phyloP scores from a whole-genome alignment of 257 asterid species.

The Eustoma russellianum region DNA sequence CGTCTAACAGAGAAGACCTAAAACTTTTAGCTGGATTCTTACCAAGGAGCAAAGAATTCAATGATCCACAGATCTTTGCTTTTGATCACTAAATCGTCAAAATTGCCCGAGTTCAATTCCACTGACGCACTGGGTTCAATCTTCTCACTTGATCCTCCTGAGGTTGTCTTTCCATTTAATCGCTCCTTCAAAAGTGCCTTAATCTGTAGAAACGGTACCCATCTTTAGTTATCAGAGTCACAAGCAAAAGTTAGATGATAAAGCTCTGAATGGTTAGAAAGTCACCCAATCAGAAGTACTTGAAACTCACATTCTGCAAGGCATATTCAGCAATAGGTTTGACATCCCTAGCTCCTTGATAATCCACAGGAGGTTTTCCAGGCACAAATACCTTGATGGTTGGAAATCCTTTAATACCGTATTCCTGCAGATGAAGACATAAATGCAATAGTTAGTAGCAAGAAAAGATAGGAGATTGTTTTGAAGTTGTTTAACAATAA shows the following conservation, averaged over 20 bases:
- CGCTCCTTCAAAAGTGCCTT: slow-evolving; percentile 74
- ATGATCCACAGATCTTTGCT: slow-evolving; percentile 95
- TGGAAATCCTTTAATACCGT: slow-evolving; percentile 86
- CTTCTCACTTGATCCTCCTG: slow-evolving; percentile 76
- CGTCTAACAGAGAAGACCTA: too few species aligned
- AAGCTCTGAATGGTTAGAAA: not conserved
- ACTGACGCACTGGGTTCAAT: slow-evolving; percentile 82
- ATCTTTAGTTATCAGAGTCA: not conserved
- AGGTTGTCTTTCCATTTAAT: slow-evolving; percentile 61
- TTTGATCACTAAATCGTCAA: slow-evolving; percentile 77
- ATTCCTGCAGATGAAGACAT: slow-evolving; percentile 44
- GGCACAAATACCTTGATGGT: slow-evolving; percentile 91
- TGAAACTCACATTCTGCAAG: slow-evolving; percentile 45
- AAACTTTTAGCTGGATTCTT: slow-evolving; percentile 14
- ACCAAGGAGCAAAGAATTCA: slow-evolving; percentile 99
- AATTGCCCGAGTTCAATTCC: slow-evolving; percentile 71
- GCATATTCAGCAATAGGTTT: slow-evolving; percentile 75
- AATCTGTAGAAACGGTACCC: slow-evolving; percentile 30
- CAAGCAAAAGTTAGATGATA: not conserved
- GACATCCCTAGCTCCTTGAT: slow-evolving; percentile 88
- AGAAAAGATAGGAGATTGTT: too few species aligned
- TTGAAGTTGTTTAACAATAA: not conserved
- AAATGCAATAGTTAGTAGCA: not conserved
- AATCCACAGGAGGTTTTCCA: slow-evolving; percentile 78
- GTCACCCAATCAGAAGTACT: not conserved